Evolutionary conservation across 495 filamentous ascomycete genomes (phyloP).

Genomic region (Aspergillus egyptiacus): DNA sequence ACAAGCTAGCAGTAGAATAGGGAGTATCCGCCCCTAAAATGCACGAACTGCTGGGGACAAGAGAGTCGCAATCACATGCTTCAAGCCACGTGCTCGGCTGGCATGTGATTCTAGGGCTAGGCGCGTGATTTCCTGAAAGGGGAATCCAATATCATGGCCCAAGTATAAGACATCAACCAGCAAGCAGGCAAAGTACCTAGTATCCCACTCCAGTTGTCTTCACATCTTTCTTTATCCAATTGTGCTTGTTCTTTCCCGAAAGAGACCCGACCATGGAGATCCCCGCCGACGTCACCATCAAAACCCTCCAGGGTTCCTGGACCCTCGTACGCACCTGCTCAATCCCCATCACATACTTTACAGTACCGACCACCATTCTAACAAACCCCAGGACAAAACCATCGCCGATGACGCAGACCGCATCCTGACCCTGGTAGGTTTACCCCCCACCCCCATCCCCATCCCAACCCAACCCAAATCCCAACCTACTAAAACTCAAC

Average conservation of each 20-base stretch:
- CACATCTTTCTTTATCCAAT: background rate
- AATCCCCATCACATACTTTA: no score
- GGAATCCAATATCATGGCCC: no score
- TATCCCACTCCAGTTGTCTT: background rate
- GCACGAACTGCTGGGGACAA: no score
- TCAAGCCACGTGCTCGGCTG: no score
- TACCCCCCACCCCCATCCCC: background rate
- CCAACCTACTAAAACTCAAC: background rate
- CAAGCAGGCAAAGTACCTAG: background rate
- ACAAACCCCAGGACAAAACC: constrained; percentile 2
- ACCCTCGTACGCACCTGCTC: background rate
- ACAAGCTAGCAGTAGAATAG: no score
- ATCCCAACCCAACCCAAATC: background rate
- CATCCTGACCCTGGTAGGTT: constrained; percentile 8
- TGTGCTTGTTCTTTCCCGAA: no score
- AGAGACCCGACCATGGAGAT: background rate
- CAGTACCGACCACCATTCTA: background rate
- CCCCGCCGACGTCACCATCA: constrained; percentile 6
- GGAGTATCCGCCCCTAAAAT: no score
- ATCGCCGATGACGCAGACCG: background rate
- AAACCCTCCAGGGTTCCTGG: constrained; percentile 9
- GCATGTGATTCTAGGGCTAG: no score
- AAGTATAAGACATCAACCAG: no score
- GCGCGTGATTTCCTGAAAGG: no score
- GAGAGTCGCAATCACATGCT: no score